Percentiles rank a stretch among this genome's conserved stretches.
Evolutionary conservation across 2,329 filamentous ascomycete species (phyloP).

Genomic region (Cladosporium oxysporum): DNA sequence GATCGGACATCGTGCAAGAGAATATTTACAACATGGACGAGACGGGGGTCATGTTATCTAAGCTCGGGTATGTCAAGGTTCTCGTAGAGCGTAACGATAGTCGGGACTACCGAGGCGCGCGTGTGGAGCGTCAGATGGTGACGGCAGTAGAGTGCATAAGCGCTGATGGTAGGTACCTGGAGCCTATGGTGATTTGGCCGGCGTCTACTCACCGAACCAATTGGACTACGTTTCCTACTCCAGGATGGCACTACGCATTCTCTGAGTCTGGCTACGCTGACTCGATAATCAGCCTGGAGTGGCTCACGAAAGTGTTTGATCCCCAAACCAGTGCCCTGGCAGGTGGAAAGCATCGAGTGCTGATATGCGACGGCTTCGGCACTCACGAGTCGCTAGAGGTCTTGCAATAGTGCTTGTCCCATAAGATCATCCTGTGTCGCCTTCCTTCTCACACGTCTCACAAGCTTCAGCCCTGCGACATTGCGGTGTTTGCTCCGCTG

Average conservation of each 20-base stretch:
- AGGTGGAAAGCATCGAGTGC: slow-evolving; percentile 30
- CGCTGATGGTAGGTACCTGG: not conserved
- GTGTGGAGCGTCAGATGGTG: slow-evolving; percentile 30
- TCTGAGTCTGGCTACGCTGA: not conserved
- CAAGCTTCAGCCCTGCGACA: too few species aligned
- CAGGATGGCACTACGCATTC: not conserved
- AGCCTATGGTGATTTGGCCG: not conserved
- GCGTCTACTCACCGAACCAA: not conserved
- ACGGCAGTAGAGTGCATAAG: slow-evolving; percentile 30
- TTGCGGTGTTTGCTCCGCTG: too few species aligned
- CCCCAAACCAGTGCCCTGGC: not conserved
- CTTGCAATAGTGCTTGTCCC: too few species aligned
- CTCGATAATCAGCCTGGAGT: not conserved
- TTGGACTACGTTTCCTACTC: not conserved
- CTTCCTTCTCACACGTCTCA: too few species aligned
- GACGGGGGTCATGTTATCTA: not conserved
- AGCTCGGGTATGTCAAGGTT: slow-evolving; percentile 19
- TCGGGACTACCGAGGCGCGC: slow-evolving; percentile 30
- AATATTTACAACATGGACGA: not conserved
- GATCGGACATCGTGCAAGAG: not conserved
- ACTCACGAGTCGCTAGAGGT: too few species aligned
- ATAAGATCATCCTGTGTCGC: too few species aligned
- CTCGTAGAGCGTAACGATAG: slow-evolving; percentile 20
- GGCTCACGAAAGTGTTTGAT: not conserved
- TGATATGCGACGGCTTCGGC: slow-evolving; percentile 44